Percentiles rank a stretch among this genome's conserved stretches.
These are phyloP conservation scores for Ophiostoma himal-ulmi DNA, from an alignment of 2,329 filamentous ascomycete genomes.

Conservation along the genomic window DNA sequence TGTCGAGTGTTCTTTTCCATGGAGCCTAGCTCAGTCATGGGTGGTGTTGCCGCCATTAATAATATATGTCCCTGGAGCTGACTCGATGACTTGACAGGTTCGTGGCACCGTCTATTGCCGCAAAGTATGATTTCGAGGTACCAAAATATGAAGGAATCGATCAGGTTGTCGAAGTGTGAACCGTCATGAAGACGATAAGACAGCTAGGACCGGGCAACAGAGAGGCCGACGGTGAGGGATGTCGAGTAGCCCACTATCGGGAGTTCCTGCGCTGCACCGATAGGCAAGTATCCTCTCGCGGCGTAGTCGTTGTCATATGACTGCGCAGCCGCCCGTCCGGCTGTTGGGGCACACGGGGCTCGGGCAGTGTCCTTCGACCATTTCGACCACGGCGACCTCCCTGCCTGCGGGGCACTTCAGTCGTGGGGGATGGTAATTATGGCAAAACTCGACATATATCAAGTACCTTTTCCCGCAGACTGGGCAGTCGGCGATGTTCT, in stretches of 20 bases:
- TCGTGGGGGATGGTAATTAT: slow-evolving; percentile 45
- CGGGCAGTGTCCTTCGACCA: slow-evolving; percentile 51
- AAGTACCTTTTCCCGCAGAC: slow-evolving; percentile 56
- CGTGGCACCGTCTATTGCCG: slow-evolving; percentile 66
- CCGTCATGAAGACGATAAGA: slow-evolving; percentile 30
- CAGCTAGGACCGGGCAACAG: not conserved
- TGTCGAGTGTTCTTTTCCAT: no score
- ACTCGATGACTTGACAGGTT: slow-evolving; percentile 50
- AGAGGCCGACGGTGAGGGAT: not conserved
- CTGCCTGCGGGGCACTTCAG: slow-evolving; percentile 44
- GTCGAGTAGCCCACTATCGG: not conserved
- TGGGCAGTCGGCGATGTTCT: slow-evolving; percentile 52
- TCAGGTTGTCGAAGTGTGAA: slow-evolving; percentile 73
- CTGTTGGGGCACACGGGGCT: slow-evolving; percentile 56
- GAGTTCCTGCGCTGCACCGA: slow-evolving; percentile 28
- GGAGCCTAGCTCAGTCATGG: no score
- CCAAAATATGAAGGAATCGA: slow-evolving; percentile 81
- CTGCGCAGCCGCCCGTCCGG: slow-evolving; percentile 48
- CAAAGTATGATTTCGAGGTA: slow-evolving; percentile 79
- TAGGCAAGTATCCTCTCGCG: slow-evolving; percentile 43
- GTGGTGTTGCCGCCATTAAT: not conserved
- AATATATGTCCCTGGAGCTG: not conserved
- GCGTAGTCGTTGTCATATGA: slow-evolving; percentile 41
- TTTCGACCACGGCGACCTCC: slow-evolving; percentile 37
- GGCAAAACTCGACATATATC: slow-evolving; percentile 53